Conservation (phyloP, 768 basidiomycete genomes). For the Macrolepiota albuminosa region DNA sequence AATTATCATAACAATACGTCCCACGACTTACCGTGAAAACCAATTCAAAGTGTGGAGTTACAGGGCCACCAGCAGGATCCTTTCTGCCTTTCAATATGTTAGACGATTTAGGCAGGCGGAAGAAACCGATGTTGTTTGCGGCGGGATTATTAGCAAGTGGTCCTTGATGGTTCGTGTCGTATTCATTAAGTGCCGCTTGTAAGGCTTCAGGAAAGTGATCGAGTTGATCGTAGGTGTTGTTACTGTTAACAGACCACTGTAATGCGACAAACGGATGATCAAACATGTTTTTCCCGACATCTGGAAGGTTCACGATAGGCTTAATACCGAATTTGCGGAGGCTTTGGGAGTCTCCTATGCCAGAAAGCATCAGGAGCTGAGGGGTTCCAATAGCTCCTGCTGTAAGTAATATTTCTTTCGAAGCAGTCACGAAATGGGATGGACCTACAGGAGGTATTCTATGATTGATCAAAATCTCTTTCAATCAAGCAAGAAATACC, state of each 20-base stretch:
- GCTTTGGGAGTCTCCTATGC: slow-evolving; percentile 20
- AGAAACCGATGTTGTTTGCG: slow-evolving; percentile 12
- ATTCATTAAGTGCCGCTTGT: slow-evolving; percentile 12
- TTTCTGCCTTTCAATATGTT: slow-evolving; percentile 3
- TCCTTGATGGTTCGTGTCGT: slow-evolving; percentile 17
- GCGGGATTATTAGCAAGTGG: slow-evolving; percentile 17
- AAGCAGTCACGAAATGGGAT: slow-evolving; percentile 14
- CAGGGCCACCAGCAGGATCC: slow-evolving; percentile 20
- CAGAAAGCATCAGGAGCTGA: slow-evolving; percentile 22
- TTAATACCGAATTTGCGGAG: slow-evolving; percentile 16
- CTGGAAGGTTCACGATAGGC: slow-evolving; percentile 16
- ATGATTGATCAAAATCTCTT: not conserved
- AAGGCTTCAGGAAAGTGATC: slow-evolving; percentile 12
- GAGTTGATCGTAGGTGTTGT: slow-evolving; percentile 13
- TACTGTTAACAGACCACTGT: slow-evolving; percentile 20
- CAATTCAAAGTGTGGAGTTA: slow-evolving; percentile 21
- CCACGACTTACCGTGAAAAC: not conserved
- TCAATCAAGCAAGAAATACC: not conserved
- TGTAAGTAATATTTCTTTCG: slow-evolving; percentile 27
- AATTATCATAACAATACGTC: too few species aligned
- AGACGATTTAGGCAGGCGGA: slow-evolving; percentile 11
- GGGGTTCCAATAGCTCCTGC: slow-evolving; percentile 28
- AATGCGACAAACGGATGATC: slow-evolving; percentile 20
- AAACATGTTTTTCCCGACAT: slow-evolving; percentile 21
- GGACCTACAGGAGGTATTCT: not conserved